Conservation (phyloP, 2,329 filamentous ascomycete genomes). For the Venturia aucupariae region DNA sequence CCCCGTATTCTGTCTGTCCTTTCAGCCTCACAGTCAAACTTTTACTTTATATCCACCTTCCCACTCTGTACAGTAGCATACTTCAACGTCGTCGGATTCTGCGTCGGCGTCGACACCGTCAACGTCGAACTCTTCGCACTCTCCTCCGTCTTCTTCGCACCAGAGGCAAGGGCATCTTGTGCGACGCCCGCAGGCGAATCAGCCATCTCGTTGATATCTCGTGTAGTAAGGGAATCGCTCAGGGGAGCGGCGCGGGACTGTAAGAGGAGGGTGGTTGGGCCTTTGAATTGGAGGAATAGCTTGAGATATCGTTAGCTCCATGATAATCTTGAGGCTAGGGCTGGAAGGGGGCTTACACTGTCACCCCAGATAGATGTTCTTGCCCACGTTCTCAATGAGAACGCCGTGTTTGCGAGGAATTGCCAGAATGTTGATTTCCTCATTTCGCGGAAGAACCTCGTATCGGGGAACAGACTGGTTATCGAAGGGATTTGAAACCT, state of each 20-base stretch:
- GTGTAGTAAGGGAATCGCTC: constrained; percentile 64
- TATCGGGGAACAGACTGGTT: constrained; percentile 54
- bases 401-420: constrained; percentile 53
- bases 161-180: constrained; percentile 42
- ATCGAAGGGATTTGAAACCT: constrained; percentile 72
- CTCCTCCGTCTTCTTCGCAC: not conserved
- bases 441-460: constrained; percentile 65
- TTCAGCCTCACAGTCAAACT: not conserved
- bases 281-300: constrained; percentile 82
- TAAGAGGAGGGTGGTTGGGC: constrained; percentile 75
- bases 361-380: constrained; percentile 89
- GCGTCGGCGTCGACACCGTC: not conserved
- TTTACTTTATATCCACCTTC: constrained; percentile 14
- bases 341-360: constrained; percentile 41
- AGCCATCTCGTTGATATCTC: constrained; percentile 85
- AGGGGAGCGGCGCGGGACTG: constrained; percentile 77
- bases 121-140: not conserved
- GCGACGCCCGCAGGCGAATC: constrained; percentile 65
- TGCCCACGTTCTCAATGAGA: constrained; percentile 63
- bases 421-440: constrained; percentile 66
- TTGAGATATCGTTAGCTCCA: constrained; percentile 22
- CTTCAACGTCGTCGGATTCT: constrained; percentile 9
- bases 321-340: not conserved
- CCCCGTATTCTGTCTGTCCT: not conserved
- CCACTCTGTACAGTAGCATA: constrained; percentile 11